Evolutionary conservation across 768 basidiomycete species (phyloP), one percentile per base, ranked within the genome.

Genomic region (Termitomyces sp.): DNA sequence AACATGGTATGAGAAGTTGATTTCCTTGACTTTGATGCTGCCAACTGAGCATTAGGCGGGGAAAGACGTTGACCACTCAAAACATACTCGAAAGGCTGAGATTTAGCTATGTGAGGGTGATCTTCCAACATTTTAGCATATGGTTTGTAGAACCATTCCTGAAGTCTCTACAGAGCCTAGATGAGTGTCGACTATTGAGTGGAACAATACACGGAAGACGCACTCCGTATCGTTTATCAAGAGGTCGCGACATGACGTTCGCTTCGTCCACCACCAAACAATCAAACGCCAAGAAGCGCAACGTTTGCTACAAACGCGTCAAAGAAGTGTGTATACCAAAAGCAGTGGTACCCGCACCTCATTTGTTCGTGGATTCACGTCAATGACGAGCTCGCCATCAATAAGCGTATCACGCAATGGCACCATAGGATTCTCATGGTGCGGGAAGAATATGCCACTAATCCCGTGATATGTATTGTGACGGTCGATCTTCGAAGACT

Each of bases 301-400:
- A 65, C 0, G 83, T 90, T 74, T 92, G 84, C 95, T 98, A 68
- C 33, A 35, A 58, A 41, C 47, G 54, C 59, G 60, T 48, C 50
- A 32, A 47, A 43, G 47, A 26, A n/a, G 24, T 30, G 40, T 33
- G 38, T 28, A 32, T 9, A 41, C 20, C 41, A 53, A 44, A 53
- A 43, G 38, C 26, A 20, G 47, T 43, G 54, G 54, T 40, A n/a
- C 22, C 52, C 26, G n/a, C 33, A 92, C 94, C 67, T 77, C 73
- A 46, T 82, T 83, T 35, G 87, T 93, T 38, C 70, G 72, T 9
- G 88, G 89, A 68, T 98, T 92, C 26, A 88, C 80, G 66, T 99
- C 97, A 53, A 92, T 76, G 5, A 99, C 94, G 44, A 98, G 83
- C 69, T 99, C 97, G 38, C 92, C 97, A 66, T 99, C 97, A 20